Conservation (phyloP, 2,329 filamentous ascomycete genomes). For the Colletotrichum brevisporum region DNA sequence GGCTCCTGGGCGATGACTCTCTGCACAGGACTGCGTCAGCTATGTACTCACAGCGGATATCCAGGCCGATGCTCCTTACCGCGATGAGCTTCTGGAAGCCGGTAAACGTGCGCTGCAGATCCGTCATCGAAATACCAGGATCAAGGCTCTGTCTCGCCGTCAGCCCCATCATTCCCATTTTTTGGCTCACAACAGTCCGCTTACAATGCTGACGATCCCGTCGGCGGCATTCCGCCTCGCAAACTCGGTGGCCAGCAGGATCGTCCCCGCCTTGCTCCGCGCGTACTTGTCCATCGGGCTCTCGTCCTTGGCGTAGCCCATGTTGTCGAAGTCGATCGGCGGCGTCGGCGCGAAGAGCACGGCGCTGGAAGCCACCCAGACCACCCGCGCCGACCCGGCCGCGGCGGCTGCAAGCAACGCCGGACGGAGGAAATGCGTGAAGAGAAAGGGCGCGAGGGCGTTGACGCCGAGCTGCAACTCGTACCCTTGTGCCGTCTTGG, state of each 20-base stretch:
- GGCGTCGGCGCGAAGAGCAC: no score
- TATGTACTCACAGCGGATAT: no score
- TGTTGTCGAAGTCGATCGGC: no score
- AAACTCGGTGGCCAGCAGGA: constrained; percentile 48
- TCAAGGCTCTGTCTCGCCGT: neutral
- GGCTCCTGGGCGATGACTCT: no score
- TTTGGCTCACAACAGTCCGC: constrained; percentile 31
- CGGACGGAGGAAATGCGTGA: constrained; percentile 44
- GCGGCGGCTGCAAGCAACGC: constrained; percentile 26
- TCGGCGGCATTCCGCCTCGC: constrained; percentile 44
- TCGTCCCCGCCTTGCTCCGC: constrained; percentile 49
- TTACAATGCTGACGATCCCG: constrained; percentile 45
- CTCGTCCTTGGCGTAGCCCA: constrained; percentile 41
- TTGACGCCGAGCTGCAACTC: constrained; percentile 45
- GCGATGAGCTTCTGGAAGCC: constrained; percentile 39
- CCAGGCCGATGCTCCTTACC: no score
- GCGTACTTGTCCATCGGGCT: constrained; percentile 44
- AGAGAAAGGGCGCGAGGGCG: constrained; percentile 44
- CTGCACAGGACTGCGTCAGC: no score
- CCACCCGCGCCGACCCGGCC: constrained; percentile 43
- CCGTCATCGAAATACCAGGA: constrained; percentile 28
- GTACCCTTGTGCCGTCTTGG: constrained; percentile 45
- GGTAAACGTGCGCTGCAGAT: constrained; percentile 53
- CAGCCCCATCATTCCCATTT: no score
- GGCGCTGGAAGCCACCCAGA: constrained; percentile 45